These are phyloP conservation scores for Lasiosphaeriaceae sp. DNA, from an alignment of 495 filamentous ascomycete genomes.

Conservation along the genomic window DNA sequence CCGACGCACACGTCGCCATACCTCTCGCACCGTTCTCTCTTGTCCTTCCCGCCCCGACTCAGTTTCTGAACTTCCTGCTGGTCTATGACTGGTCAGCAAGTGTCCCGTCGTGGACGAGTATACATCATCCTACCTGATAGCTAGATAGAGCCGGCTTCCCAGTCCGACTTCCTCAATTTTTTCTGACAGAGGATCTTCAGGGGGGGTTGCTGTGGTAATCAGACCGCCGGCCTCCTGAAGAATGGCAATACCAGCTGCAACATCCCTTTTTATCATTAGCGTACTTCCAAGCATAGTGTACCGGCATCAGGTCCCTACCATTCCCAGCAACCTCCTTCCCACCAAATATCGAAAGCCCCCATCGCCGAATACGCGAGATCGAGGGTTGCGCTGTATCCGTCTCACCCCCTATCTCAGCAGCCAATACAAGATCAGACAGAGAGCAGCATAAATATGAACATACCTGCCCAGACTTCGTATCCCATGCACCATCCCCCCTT, in stretches of 20 bases:
- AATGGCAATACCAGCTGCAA: conserved; percentile 76
- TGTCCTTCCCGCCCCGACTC: conserved; percentile 61
- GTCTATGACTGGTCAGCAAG: conserved; percentile 34
- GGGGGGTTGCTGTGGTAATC: conserved; percentile 64
- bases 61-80: conserved; percentile 54
- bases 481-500: conserved; percentile 76
- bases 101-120: neutral
- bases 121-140: conserved; percentile 53
- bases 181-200: conserved; percentile 48
- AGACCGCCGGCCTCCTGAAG: conserved; percentile 68
- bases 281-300: neutral
- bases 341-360: conserved; percentile 72
- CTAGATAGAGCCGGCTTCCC: conserved; percentile 62
- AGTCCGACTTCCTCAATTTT: conserved; percentile 54
- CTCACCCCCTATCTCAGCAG: neutral
- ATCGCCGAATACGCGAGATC: conserved; percentile 71
- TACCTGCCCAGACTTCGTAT: conserved; percentile 60
- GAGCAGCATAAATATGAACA: neutral
- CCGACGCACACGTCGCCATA: conserved; percentile 59
- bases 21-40: conserved; percentile 62
- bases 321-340: conserved; percentile 83
- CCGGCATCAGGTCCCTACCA: conserved; percentile 39
- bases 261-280: conserved; percentile 49
- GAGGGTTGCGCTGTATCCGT: conserved; percentile 58
- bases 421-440: too few relatives aligned